phyloP scores from a whole-genome alignment of 345 rosid species.

The Aquilaria malaccensis region DNA sequence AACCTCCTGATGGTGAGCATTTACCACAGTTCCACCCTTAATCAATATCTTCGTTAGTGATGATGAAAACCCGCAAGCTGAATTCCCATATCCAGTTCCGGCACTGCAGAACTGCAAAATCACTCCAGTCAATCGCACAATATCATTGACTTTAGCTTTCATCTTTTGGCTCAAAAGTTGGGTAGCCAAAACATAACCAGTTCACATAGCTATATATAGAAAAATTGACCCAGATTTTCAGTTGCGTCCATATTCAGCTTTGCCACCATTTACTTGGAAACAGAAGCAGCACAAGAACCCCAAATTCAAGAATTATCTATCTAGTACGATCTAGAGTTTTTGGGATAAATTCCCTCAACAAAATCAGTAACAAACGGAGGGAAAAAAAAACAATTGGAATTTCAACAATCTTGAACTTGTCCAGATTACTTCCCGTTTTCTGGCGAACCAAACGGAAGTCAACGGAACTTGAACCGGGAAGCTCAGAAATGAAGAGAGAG shows the following conservation, averaged over 20 bases:
- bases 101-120: constrained; percentile 55
- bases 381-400: background rate
- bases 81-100: constrained; percentile 33
- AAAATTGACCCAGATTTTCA: too few relatives aligned
- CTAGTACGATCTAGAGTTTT: too few relatives aligned
- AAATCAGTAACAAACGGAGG: background rate
- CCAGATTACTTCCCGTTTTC: background rate
- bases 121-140: background rate
- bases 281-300: too few relatives aligned
- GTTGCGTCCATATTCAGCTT: too few relatives aligned
- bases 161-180: too few relatives aligned
- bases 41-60: constrained; percentile 56
- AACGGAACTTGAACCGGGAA: background rate
- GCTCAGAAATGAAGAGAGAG: background rate
- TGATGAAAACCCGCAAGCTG: constrained; percentile 36
- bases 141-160: too few relatives aligned
- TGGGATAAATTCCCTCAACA: background rate
- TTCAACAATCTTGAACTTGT: too few relatives aligned
- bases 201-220: background rate
- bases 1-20: constrained; percentile 71
- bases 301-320: too few relatives aligned
- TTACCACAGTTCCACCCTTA: constrained; percentile 86
- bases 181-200: too few relatives aligned
- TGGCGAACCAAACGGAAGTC: constrained; percentile 5
- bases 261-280: too few relatives aligned